Percentiles rank a stretch among this genome's conserved stretches.
These are phyloP conservation scores for Podila minutissima DNA, from an alignment of 192 early-diverging fungal species.

Conservation along the genomic window DNA sequence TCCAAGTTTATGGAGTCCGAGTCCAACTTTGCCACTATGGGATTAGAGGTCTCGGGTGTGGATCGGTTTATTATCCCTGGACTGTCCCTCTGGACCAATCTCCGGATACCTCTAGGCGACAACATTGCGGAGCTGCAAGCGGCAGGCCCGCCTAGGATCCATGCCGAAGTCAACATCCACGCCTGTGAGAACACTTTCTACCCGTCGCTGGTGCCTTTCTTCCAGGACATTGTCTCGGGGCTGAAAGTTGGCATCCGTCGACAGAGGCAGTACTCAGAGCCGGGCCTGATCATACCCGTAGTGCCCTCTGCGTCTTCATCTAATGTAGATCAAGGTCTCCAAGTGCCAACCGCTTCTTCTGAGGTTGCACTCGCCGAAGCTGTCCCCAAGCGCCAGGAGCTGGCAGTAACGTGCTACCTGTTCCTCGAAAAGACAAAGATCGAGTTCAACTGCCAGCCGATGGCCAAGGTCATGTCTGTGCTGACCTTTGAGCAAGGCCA, in stretches of 20 bases:
- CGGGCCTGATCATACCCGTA: background rate
- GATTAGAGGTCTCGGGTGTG: conserved; percentile 49
- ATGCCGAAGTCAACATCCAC: conserved; percentile 72
- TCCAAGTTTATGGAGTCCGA: conserved; percentile 42
- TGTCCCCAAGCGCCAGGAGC: conserved; percentile 43
- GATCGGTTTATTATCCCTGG: conserved; percentile 64
- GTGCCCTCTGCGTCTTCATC: conserved; percentile 12
- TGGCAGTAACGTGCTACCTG: conserved; percentile 64
- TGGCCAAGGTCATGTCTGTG: conserved; percentile 75
- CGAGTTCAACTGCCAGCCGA: conserved; percentile 77
- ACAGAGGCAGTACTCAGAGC: conserved; percentile 37
- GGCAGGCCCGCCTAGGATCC: conserved; percentile 51
- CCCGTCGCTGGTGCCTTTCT: conserved; percentile 76
- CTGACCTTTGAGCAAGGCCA: conserved; percentile 77
- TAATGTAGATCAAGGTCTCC: conserved; percentile 5
- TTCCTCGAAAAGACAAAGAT: conserved; percentile 72
- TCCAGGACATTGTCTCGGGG: conserved; percentile 71
- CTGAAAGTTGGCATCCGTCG: conserved; percentile 67
- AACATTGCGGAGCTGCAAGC: conserved; percentile 23
- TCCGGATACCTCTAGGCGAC: conserved; percentile 58
- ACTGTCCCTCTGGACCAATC: conserved; percentile 57
- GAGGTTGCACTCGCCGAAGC: background rate
- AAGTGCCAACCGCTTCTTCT: conserved; percentile 2
- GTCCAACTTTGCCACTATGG: conserved; percentile 33
- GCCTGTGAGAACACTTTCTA: conserved; percentile 76